Percentiles rank a stretch among this genome's conserved stretches.
Conservation (phyloP, 2,329 filamentous ascomycete genomes). For the Ophiocordyceps unilateralis region DNA sequence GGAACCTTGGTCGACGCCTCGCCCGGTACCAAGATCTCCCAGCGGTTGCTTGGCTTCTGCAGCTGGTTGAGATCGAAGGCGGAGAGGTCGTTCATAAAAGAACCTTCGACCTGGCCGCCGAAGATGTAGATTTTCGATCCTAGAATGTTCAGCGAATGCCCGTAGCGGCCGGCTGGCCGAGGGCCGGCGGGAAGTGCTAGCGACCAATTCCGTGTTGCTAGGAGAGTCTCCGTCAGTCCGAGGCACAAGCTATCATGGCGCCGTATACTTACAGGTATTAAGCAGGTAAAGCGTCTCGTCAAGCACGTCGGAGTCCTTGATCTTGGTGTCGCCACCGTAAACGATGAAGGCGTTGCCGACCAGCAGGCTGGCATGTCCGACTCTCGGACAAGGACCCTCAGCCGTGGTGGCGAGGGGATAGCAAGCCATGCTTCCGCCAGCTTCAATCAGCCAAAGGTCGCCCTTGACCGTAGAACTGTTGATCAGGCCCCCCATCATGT, state of each 20-base stretch:
- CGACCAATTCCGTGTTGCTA: slow-evolving; percentile 96
- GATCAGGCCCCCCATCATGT: slow-evolving; percentile 92
- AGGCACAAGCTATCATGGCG: neutral
- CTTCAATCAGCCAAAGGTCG: slow-evolving; percentile 95
- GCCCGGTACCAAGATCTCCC: slow-evolving; percentile 75
- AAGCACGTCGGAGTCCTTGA: slow-evolving; percentile 77
- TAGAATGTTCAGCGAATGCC: slow-evolving; percentile 89
- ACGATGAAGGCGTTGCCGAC: slow-evolving; percentile 99
- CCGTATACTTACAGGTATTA: slow-evolving; percentile 71
- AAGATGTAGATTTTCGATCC: slow-evolving; percentile 97
- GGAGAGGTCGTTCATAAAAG: slow-evolving; percentile 93
- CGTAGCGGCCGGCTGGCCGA: slow-evolving; percentile 79
- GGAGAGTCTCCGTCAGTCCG: slow-evolving; percentile 5
- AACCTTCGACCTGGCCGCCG: slow-evolving; percentile 90
- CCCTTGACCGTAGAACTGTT: slow-evolving; percentile 92
- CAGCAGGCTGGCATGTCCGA: slow-evolving; percentile 82
- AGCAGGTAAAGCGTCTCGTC: slow-evolving; percentile 93
- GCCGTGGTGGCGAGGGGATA: slow-evolving; percentile 83
- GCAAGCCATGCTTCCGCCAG: slow-evolving; percentile 71
- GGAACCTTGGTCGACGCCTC: slow-evolving; percentile 42
- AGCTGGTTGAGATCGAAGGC: slow-evolving; percentile 93
- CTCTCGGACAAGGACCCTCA: slow-evolving; percentile 85
- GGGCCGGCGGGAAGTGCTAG: slow-evolving; percentile 75
- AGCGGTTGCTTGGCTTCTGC: slow-evolving; percentile 77
- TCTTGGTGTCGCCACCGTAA: slow-evolving; percentile 95